phyloP scores from a whole-genome alignment of 306 rosid species.

The Comarum palustre region DNA sequence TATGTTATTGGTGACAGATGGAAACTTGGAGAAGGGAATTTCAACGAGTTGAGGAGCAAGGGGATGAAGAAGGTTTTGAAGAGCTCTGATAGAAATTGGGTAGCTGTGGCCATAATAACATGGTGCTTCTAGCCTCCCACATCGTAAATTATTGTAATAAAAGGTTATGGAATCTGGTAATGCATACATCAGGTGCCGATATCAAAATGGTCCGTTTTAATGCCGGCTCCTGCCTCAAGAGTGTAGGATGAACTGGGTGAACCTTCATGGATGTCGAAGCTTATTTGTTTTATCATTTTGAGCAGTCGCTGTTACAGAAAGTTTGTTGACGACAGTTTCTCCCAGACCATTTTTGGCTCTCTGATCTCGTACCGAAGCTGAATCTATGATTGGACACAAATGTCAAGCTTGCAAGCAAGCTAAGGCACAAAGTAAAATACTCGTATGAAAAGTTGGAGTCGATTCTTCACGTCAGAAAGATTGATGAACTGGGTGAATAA shows the following conservation, averaged over 20 bases:
- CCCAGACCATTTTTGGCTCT: neutral
- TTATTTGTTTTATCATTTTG: neutral
- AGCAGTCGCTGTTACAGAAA: neutral
- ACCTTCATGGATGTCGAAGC: no score
- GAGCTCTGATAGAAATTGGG: constrained; percentile 37
- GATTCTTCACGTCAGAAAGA: neutral
- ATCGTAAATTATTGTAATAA: constrained; percentile 6
- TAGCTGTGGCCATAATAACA: neutral
- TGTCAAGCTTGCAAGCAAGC: neutral
- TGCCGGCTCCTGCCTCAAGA: neutral
- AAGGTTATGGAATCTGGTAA: neutral
- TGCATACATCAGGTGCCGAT: neutral
- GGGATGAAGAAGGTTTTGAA: constrained; percentile 75
- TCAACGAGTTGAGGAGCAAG: constrained; percentile 55
- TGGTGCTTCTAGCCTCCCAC: neutral
- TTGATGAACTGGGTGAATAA: neutral
- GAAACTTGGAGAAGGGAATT: constrained; percentile 54
- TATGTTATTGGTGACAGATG: constrained; percentile 43
- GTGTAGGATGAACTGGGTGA: no score
- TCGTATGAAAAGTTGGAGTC: neutral
- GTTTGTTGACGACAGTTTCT: neutral
- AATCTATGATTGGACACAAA: neutral
- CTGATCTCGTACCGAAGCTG: neutral
- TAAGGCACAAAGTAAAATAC: neutral
- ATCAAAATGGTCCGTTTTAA: neutral